These are phyloP conservation scores for Dalechampia spathulata DNA, from an alignment of 441 rosid genomes.

Conservation along the genomic window DNA sequence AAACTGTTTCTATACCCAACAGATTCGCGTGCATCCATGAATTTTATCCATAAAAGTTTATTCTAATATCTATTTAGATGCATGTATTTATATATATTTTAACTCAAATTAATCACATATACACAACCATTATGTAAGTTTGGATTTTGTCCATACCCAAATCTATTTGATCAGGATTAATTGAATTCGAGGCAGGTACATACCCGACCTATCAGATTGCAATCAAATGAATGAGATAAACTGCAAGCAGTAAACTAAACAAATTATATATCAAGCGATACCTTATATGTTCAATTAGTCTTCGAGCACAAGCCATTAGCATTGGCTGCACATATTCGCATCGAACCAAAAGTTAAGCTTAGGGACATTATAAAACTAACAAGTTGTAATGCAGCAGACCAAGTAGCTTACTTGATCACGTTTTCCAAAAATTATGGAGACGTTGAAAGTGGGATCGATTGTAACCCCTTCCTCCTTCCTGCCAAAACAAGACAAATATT, in stretches of 20 bases:
- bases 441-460: slow-evolving; percentile 57
- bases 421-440: slow-evolving; percentile 81
- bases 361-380: slow-evolving; percentile 3
- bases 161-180: too few species aligned
- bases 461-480: slow-evolving; percentile 90
- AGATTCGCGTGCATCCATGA: too few species aligned
- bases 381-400: background rate
- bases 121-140: too few species aligned
- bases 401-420: slow-evolving; percentile 60
- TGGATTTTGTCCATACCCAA: too few species aligned
- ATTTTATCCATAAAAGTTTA: too few species aligned
- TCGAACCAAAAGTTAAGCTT: slow-evolving; percentile 13
- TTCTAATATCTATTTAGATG: too few species aligned
- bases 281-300: slow-evolving; percentile 81
- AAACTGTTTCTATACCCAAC: too few species aligned
- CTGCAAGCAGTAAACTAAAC: background rate
- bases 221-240: too few species aligned
- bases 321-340: slow-evolving; percentile 47
- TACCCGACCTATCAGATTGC: too few species aligned
- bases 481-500: slow-evolving; percentile 9
- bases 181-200: too few species aligned
- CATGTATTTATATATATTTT: too few species aligned
- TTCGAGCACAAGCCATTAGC: slow-evolving; percentile 73
- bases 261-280: slow-evolving; percentile 21
- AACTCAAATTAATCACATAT: too few species aligned